Percentiles rank a stretch among this genome's conserved stretches.
phyloP scores from a whole-genome alignment of 192 early-diverging fungal species.

The Spinellus fusiger region DNA sequence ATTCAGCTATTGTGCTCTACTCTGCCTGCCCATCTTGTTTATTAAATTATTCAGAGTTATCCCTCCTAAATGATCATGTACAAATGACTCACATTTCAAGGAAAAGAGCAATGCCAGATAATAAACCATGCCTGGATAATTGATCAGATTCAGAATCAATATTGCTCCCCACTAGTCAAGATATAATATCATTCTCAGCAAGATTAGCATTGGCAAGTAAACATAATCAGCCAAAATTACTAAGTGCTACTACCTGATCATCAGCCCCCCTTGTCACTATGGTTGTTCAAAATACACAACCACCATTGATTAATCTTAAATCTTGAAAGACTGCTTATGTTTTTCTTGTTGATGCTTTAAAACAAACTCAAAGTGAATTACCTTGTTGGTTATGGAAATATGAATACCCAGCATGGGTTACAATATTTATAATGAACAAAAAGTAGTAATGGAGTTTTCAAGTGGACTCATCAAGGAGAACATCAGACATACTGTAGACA shows the following conservation, averaged over 20 bases:
- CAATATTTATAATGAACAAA: neutral
- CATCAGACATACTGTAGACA: neutral
- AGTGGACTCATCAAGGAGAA: neutral
- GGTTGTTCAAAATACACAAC: neutral
- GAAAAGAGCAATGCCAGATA: neutral
- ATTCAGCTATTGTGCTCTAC: neutral
- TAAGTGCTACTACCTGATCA: neutral
- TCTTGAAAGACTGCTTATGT: neutral
- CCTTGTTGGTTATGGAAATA: neutral
- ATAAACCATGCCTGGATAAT: neutral
- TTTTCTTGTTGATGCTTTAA: neutral
- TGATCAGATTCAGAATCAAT: neutral
- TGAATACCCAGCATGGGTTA: neutral
- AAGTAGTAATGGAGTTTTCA: slow-evolving; percentile 2
- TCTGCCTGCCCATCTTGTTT: neutral
- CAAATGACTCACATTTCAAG: neutral
- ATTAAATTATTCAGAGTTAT: neutral
- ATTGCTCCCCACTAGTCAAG: neutral
- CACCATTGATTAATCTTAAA: neutral
- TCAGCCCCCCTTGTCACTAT: neutral
- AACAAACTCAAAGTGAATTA: neutral
- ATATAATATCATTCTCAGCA: neutral
- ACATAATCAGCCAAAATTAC: neutral
- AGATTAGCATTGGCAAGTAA: neutral
- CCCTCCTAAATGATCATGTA: neutral